These are phyloP conservation scores for Microcyclosporella mali DNA, from an alignment of 2,329 filamentous ascomycete species.

Conservation along the genomic window DNA sequence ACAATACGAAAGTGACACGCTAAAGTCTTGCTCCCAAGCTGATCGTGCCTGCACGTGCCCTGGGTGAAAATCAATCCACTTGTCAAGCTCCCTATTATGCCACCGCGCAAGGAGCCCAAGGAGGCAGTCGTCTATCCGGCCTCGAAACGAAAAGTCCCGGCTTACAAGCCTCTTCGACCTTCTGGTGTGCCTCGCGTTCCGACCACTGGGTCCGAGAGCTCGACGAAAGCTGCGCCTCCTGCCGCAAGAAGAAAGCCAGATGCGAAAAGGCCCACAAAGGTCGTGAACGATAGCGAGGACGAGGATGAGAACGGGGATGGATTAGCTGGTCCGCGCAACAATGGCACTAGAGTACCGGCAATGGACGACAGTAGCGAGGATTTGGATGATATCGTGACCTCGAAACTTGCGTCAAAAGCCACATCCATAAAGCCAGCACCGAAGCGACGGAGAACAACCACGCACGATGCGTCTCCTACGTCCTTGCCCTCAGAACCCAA, in stretches of 20 bases:
- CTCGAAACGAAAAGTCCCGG: slow-evolving; percentile 29
- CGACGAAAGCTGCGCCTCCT: slow-evolving; percentile 8
- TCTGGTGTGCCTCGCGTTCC: slow-evolving; percentile 28
- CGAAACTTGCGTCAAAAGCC: not conserved
- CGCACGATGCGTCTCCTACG: slow-evolving; percentile 12
- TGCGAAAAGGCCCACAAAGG: slow-evolving; percentile 3
- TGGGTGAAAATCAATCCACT: too few relatives aligned
- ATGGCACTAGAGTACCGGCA: not conserved
- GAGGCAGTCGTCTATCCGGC: slow-evolving; percentile 30
- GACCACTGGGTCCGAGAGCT: slow-evolving; percentile 41
- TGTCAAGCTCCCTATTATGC: slow-evolving; percentile 16
- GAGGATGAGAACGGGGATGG: not conserved
- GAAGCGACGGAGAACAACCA: slow-evolving; percentile 10
- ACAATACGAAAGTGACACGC: too few relatives aligned
- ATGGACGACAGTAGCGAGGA: not conserved
- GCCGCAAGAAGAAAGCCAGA: slow-evolving; percentile 6
- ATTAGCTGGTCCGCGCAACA: not conserved
- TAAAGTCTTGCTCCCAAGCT: too few relatives aligned
- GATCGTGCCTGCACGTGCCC: too few relatives aligned
- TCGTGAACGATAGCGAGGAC: not conserved
- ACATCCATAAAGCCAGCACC: slow-evolving; percentile 3
- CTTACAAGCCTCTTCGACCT: slow-evolving; percentile 30
- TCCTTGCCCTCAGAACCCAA: slow-evolving; percentile 11
- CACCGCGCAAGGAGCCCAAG: slow-evolving; percentile 28
- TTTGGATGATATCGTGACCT: not conserved